Conservation (phyloP, 108 stramenopile species). For the Poteriospumella lacustris region DNA sequence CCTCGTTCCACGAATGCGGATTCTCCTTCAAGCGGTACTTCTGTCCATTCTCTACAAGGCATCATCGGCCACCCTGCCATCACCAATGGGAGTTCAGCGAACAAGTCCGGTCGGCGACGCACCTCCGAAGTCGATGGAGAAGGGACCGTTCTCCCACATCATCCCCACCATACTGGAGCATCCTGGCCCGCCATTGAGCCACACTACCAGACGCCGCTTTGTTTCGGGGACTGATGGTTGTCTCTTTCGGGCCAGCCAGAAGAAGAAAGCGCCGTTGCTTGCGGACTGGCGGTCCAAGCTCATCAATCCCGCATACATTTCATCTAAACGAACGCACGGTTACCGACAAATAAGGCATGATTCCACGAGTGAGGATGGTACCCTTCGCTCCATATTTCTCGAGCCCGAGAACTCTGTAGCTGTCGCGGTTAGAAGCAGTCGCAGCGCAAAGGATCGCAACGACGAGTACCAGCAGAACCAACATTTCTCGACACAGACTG, state of each 20-base stretch:
- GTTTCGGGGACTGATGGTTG: background rate
- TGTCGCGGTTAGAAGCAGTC: background rate
- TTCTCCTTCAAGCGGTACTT: background rate
- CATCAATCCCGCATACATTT: conserved; percentile 25
- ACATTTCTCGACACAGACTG: no score
- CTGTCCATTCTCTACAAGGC: background rate
- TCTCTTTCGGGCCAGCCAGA: conserved; percentile 9
- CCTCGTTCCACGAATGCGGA: conserved; percentile 18
- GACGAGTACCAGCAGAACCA: no score
- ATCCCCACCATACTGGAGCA: conserved; percentile 29
- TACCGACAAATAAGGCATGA: background rate
- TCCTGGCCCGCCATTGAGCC: conserved; percentile 27
- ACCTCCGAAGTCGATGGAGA: background rate
- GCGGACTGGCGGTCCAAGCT: background rate
- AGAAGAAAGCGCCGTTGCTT: conserved; percentile 2
- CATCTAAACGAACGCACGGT: background rate
- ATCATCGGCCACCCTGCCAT: background rate
- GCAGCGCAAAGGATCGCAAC: no score
- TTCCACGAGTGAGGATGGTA: background rate
- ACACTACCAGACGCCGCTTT: background rate
- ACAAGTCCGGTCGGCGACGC: background rate
- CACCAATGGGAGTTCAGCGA: background rate
- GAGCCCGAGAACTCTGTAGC: background rate
- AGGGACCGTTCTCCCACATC: conserved; percentile 16
- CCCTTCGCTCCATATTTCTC: conserved; percentile 9